A percentile compares a stretch with the other conserved stretches of the same genome.
Evolutionary conservation across 108 stramenopile species (phyloP).

Genomic region (Cyclotella baltica): DNA sequence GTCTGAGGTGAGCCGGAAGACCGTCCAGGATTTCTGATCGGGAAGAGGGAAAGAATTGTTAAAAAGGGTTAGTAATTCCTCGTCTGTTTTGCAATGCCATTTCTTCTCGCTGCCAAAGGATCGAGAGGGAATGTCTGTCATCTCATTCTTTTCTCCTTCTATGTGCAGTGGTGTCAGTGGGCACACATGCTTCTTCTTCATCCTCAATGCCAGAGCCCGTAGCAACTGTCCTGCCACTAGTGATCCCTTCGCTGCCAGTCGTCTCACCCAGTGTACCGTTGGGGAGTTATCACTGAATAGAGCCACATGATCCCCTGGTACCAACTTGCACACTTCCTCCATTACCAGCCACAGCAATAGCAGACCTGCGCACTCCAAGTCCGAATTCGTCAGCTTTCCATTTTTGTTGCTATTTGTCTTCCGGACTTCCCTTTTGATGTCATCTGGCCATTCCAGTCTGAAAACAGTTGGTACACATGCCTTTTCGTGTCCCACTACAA

Average conservation of each 20-base stretch:
- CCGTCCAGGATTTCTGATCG: not conserved
- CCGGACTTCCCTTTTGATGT: not conserved
- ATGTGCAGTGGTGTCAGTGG: conserved; percentile 11
- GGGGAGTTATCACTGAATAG: no score
- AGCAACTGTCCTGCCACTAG: not conserved
- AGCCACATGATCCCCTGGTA: no score
- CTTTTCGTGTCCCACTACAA: not conserved
- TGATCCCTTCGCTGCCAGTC: not conserved
- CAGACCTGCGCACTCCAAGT: no score
- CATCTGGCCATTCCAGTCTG: no score
- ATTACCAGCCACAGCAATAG: conserved; percentile 20
- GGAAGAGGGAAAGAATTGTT: not conserved
- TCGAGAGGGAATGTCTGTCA: conserved; percentile 7
- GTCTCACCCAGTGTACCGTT: not conserved
- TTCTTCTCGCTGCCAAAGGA: conserved; percentile 20
- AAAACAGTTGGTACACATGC: not conserved
- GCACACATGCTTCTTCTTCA: not conserved
- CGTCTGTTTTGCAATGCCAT: not conserved
- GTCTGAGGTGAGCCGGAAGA: not conserved
- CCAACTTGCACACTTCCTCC: conserved; percentile 24
- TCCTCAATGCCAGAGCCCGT: not conserved
- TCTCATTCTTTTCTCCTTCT: not conserved
- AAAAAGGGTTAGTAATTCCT: not conserved
- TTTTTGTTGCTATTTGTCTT: no score
- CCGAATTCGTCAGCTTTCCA: no score